These are phyloP conservation scores for Lentinus polychrous DNA, from an alignment of 1,284 basidiomycete species.

Conservation along the genomic window DNA sequence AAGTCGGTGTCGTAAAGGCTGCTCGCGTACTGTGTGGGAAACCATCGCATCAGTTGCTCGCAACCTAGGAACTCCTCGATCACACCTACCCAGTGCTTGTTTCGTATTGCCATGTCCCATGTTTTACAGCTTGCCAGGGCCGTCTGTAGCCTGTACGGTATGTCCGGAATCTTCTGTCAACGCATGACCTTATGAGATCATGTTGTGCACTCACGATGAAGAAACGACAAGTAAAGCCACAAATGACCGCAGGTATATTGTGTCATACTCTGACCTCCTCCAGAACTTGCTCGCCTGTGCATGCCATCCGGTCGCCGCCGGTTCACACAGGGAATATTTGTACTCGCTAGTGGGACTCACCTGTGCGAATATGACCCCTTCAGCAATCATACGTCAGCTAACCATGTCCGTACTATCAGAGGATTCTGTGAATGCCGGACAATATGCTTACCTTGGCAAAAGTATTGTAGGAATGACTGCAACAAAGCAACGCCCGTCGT, in stretches of 20 bases:
- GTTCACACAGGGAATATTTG: constrained; percentile 18
- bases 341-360: constrained; percentile 2
- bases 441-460: constrained; percentile 17
- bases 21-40: constrained; percentile 29
- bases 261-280: constrained; percentile 36
- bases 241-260: constrained; percentile 33
- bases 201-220: constrained; percentile 31
- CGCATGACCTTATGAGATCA: background rate
- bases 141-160: constrained; percentile 34
- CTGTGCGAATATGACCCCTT: constrained; percentile 37
- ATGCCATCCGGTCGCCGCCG: too few species aligned
- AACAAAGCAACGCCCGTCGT: constrained; percentile 16
- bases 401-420: background rate
- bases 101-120: constrained; percentile 35
- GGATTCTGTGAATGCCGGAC: background rate
- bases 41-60: background rate
- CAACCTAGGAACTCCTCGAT: background rate
- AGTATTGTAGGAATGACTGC: constrained; percentile 18
- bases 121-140: constrained; percentile 41
- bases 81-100: constrained; percentile 32
- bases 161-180: background rate
- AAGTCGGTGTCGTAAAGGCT: constrained; percentile 36
- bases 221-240: constrained; percentile 32
- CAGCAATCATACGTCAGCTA: background rate
- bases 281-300: constrained; percentile 40